Percentiles rank a stretch among this genome's conserved stretches.
These are phyloP conservation scores for Candida gigantensis DNA, from an alignment of 1,139 yeast genomes.

Conservation along the genomic window DNA sequence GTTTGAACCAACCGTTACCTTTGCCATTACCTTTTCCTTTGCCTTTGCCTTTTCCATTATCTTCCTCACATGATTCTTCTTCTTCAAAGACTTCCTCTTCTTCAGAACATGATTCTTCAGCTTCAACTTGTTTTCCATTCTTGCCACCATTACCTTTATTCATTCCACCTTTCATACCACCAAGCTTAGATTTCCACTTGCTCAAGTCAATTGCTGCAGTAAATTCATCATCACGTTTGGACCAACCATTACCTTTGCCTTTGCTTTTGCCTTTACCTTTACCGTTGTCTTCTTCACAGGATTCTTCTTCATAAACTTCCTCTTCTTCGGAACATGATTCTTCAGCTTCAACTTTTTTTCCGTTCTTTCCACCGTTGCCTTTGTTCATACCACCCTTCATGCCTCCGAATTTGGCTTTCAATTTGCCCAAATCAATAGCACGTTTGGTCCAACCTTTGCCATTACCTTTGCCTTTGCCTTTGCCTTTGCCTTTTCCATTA, in stretches of 20 bases:
- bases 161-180: background rate
- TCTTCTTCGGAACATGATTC: too few relatives aligned
- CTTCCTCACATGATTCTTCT: background rate
- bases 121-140: background rate
- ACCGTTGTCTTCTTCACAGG: constrained; percentile 2
- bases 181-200: constrained; percentile 1
- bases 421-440: background rate
- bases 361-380: constrained; percentile 5
- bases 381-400: background rate
- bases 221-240: too few relatives aligned
- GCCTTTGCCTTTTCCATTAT: constrained; percentile 2
- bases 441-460: constrained; percentile 3
- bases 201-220: background rate
- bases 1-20: constrained; percentile 1
- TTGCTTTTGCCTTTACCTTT: background rate
- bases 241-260: constrained; percentile 2
- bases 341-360: background rate
- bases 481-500: constrained; percentile 5
- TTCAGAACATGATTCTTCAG: too few relatives aligned
- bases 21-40: background rate
- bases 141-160: background rate
- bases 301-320: background rate
- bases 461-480: constrained; percentile 4
- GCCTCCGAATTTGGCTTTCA: constrained; percentile 1
- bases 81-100: too few relatives aligned